Conservation (phyloP, 768 basidiomycete genomes). For the Mrakia gelida region DNA sequence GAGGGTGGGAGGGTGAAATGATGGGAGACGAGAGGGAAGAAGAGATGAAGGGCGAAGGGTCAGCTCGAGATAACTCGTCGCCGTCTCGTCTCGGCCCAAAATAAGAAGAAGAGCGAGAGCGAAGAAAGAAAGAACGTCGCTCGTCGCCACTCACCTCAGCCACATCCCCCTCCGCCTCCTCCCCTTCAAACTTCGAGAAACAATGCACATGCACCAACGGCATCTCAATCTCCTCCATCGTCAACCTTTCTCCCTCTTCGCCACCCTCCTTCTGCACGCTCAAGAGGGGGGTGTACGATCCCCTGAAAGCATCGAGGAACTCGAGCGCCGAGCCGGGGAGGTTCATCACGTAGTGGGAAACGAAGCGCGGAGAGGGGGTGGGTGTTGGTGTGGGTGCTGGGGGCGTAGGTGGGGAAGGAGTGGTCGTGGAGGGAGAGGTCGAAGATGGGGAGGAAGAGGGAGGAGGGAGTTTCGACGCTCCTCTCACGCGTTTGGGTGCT, state of each 20-base stretch:
- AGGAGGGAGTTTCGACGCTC: not conserved
- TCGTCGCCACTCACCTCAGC: not conserved
- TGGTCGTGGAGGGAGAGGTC: not conserved
- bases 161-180: slow-evolving; percentile 42
- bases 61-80: not conserved
- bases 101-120: not conserved
- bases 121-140: not conserved
- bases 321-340: slow-evolving; percentile 84
- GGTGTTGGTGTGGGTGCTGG: not conserved
- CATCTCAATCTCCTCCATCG: slow-evolving; percentile 55
- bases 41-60: not conserved
- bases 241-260: slow-evolving; percentile 47
- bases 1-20: not conserved
- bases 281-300: slow-evolving; percentile 54
- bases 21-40: not conserved
- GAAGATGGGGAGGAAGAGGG: not conserved
- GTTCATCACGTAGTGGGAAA: slow-evolving; percentile 96
- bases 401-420: not conserved
- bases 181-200: slow-evolving; percentile 74
- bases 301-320: slow-evolving; percentile 84
- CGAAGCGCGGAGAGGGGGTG: slow-evolving; percentile 41
- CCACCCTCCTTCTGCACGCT: slow-evolving; percentile 41
- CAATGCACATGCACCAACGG: slow-evolving; percentile 95
- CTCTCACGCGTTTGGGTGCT: not conserved
- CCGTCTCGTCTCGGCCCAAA: too few relatives aligned